Evolutionary conservation across 2,329 filamentous ascomycete species (phyloP).

Genomic region (Cordyceps tenuipes): DNA sequence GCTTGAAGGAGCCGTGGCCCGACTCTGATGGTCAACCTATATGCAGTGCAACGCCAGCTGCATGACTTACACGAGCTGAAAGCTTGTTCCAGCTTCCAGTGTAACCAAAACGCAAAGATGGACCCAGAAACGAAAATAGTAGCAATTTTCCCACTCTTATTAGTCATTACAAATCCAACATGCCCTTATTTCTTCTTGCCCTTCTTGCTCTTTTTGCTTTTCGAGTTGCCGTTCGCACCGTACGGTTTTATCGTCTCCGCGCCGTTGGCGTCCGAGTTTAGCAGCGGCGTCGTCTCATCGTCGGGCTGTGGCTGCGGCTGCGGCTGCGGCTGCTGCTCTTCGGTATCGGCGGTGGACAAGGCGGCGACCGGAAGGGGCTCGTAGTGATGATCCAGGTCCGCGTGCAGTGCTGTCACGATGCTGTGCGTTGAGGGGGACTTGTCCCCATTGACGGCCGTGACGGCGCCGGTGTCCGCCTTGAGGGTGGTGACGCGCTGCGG

Average conservation of each 20-base stretch:
- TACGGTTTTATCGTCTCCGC: slow-evolving; percentile 15
- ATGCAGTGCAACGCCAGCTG: background rate
- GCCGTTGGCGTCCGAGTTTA: slow-evolving; percentile 21
- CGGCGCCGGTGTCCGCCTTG: background rate
- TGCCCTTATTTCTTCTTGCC: slow-evolving; percentile 28
- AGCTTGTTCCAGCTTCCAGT: background rate
- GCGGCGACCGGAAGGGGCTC: slow-evolving; percentile 14
- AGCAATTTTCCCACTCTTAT: background rate
- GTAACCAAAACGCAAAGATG: background rate
- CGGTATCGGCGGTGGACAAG: background rate
- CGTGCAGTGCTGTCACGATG: slow-evolving; percentile 1
- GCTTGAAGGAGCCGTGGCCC: background rate
- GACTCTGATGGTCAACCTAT: background rate
- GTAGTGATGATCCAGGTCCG: slow-evolving; percentile 3
- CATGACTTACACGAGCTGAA: background rate
- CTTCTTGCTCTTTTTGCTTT: slow-evolving; percentile 20
- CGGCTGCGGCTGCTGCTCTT: background rate
- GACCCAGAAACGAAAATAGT: background rate
- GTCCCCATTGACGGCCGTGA: background rate
- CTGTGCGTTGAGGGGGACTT: background rate
- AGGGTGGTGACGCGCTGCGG: slow-evolving; percentile 15
- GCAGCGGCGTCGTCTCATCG: slow-evolving; percentile 24
- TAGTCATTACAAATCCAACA: background rate
- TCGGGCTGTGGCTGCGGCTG: background rate
- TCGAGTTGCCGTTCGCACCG: slow-evolving; percentile 7